A percentile compares a stretch with the other conserved stretches of the same genome.
phyloP scores from a whole-genome alignment of 1,284 basidiomycete species.

The Pholiota adiposa region DNA sequence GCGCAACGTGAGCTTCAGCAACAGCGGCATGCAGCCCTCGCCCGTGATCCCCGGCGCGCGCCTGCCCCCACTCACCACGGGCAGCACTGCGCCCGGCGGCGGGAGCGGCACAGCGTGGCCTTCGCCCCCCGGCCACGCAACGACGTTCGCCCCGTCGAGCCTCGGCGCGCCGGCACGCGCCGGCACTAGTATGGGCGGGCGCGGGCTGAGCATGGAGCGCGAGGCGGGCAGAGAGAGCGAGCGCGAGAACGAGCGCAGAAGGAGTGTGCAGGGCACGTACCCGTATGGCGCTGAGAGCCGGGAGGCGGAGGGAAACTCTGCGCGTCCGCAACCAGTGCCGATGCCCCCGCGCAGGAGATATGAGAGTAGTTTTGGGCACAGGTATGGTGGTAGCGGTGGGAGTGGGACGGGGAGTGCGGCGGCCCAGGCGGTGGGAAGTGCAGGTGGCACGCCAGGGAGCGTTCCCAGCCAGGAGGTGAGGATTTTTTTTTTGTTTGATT shows the following conservation, averaged over 20 bases:
- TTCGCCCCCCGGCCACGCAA: slow-evolving; percentile 47
- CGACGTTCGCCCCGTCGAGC: slow-evolving; percentile 46
- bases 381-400: slow-evolving; percentile 49
- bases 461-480: slow-evolving; percentile 6
- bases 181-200: neutral
- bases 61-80: slow-evolving; percentile 34
- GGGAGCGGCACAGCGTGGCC: slow-evolving; percentile 5
- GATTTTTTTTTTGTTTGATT: too few relatives aligned
- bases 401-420: slow-evolving; percentile 15
- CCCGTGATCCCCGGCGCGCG: slow-evolving; percentile 22
- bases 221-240: slow-evolving; percentile 25
- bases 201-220: slow-evolving; percentile 15
- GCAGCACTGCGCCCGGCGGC: neutral
- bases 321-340: slow-evolving; percentile 19
- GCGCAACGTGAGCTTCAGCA: slow-evolving; percentile 10
- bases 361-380: slow-evolving; percentile 75
- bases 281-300: slow-evolving; percentile 14
- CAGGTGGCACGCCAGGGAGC: slow-evolving; percentile 31
- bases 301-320: slow-evolving; percentile 7
- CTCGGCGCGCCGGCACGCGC: slow-evolving; percentile 38
- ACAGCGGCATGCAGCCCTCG: slow-evolving; percentile 16
- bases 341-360: slow-evolving; percentile 53
- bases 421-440: slow-evolving; percentile 33
- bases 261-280: slow-evolving; percentile 17
- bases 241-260: slow-evolving; percentile 24